Conservation (phyloP, 1,284 basidiomycete genomes). For the Ustilago nuda region DNA sequence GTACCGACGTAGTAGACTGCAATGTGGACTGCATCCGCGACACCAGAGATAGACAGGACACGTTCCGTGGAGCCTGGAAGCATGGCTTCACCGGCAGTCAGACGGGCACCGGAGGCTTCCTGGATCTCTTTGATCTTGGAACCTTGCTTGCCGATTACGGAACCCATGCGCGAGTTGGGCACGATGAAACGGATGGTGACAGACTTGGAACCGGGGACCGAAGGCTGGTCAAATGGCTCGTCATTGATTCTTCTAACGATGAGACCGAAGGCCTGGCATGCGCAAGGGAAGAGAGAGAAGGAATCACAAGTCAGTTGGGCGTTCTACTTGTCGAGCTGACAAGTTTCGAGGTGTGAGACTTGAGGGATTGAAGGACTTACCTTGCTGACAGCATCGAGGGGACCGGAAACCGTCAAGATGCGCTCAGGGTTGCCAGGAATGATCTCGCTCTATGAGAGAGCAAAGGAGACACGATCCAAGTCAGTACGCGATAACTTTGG, state of each 20-base stretch:
- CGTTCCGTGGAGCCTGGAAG: conserved; percentile 94
- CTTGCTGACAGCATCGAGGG: conserved; percentile 98
- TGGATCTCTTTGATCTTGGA: conserved; percentile 99
- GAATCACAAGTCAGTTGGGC: not conserved
- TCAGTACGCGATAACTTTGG: not conserved
- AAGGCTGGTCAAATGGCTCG: conserved; percentile 96
- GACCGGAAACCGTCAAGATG: conserved; percentile 94
- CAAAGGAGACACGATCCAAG: not conserved
- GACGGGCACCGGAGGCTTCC: conserved; percentile 92
- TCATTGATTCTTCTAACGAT: conserved; percentile 99
- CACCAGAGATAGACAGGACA: conserved; percentile 94
- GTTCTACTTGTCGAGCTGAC: not conserved
- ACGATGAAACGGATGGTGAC: conserved; percentile 98
- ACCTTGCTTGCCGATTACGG: conserved; percentile 96
- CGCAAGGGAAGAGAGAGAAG: not conserved
- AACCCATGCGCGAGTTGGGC: conserved; percentile 98
- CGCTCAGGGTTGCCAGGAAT: conserved; percentile 89
- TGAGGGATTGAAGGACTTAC: conserved; percentile 71
- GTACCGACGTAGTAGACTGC: conserved; percentile 99
- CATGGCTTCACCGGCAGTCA: conserved; percentile 98
- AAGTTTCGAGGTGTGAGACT: not conserved
- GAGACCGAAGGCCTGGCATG: conserved; percentile 88
- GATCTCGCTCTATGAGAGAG: conserved; percentile 59
- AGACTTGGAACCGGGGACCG: conserved; percentile 94
- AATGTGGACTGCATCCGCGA: conserved; percentile 99